Base-by-base conservation (phyloP, 1,284 basidiomycete genomes). In the Tilletia walkeri region DNA sequence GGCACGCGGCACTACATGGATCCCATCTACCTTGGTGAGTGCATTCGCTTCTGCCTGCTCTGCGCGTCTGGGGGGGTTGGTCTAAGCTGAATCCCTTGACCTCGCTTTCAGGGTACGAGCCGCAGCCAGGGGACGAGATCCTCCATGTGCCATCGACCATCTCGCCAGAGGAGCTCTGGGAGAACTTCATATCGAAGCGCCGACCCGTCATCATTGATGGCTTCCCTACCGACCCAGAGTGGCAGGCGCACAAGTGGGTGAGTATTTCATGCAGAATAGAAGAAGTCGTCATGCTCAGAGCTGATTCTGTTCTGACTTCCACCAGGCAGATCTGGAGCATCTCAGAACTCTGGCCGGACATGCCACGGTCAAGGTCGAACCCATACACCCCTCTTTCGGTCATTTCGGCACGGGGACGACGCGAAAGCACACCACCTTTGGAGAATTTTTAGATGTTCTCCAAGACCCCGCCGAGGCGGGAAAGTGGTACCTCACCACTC, bases 401-500 rank as follows among this genome's bases (percentile, higher is more conserved):
- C 74, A 74, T 48, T 83, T 83, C 67, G 82, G 82, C 12, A 82
- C 82, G 9, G 75, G 74, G 0, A 75, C 73, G 30, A 71, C 74
- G 39, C 65, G 82, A 3, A 72, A 68, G 41, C 67, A 69, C 50
- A 76, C 79, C 67, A 61, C 65, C 0, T 78, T 82, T 63, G 56
- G 65, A 9, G 66, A 76, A 30, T 82, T 75, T 67, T 67, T 83
- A 34, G 78, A 78, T 48, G 68, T 75, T 0, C 68, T 83, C 9
- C 67, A 77, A 36, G 74, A 80, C 61, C 59, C 69, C 0, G 67
- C 71, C 0, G 69, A 70, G 41, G 71, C 71, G 9, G 79, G 78
- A 4, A 74, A 77, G 20, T 80, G 75, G 72, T 83, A 83, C 47
- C 75, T 83, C 34, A 83, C 81, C 30, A 83, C 82, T 18, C 82